Evolutionary conservation across 1,139 yeast species (phyloP), one percentile per base, ranked within the genome.

Genomic region (Debaryomyces psychrophilus): DNA sequence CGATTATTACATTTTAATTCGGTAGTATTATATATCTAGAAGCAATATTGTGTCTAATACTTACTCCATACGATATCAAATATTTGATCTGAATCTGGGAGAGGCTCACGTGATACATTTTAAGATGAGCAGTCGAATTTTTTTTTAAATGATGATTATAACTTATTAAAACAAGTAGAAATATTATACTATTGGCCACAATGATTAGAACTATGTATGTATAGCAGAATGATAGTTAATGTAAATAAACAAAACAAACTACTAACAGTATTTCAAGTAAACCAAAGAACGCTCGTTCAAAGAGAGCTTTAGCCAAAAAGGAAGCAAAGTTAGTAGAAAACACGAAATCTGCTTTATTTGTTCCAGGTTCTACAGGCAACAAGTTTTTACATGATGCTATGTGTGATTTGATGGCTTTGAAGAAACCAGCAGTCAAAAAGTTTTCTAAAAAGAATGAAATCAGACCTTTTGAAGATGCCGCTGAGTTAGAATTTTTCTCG

Each of bases 241-340:
- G n/a, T n/a, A 23, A 12, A 26, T 14, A 12, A 31, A 12, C 14
- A 4, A 23, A 12, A 15, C 11, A 37, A 11, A 5, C 22, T 44
- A 47, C 50, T 49, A 49, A 49, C 50, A 17, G 34, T 17, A 14
- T 1, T 26, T 8, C 14, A 40, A 55, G 69, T 36, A 76, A 75
- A 55, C 98, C 99, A 41, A 92, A 90, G 71, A 93, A 87, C 63
- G 97, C 97, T 48, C 90, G 99, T 64, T 82, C 97, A 46, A 95
- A 95, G 74, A 83, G 99, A 67, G 98, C 96, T 11, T 67, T 92
- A 57, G 96, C 92, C 51, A 87, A 87, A 60, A 85, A 82, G 58
- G 97, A 90, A 61, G 84, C 98, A 47, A 93, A 90, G 71, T 69
- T 90, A 44, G 87, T 86, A 11, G 99, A 93, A 66, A 92, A 93